Evolutionary conservation across 2,329 filamentous ascomycete species (phyloP).

Genomic region (Triangularia setosa): DNA sequence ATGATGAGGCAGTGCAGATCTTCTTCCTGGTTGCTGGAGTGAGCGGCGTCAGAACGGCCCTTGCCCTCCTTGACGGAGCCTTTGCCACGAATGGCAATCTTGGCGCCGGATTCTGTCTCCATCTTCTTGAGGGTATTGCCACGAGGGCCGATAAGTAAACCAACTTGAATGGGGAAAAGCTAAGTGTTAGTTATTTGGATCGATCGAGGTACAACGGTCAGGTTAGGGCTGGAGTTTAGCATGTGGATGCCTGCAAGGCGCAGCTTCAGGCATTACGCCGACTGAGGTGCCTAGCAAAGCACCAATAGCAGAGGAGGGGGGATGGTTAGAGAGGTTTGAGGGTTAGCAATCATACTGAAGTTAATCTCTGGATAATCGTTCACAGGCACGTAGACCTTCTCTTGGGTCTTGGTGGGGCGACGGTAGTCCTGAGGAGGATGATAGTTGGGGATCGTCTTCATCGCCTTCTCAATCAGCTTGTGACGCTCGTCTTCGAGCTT

Average conservation of each 20-base stretch:
- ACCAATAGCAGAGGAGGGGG: conserved; percentile 36
- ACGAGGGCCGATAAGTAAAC: conserved; percentile 99
- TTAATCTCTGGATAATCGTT: conserved; percentile 99
- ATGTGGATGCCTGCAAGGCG: conserved; percentile 31
- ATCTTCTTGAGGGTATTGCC: conserved; percentile 99
- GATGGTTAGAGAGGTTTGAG: conserved; percentile 75
- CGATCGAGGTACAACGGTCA: conserved; percentile 34
- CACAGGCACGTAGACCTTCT: conserved; percentile 99
- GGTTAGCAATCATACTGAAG: conserved; percentile 99
- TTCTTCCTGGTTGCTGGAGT: conserved; percentile 99
- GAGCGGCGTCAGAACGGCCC: conserved; percentile 95
- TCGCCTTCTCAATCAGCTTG: conserved; percentile 97
- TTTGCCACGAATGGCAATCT: conserved; percentile 99
- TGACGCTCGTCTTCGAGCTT: conserved; percentile 97
- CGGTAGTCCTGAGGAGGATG: conserved; percentile 98
- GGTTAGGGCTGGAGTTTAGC: conserved; percentile 34
- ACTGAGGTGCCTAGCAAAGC: conserved; percentile 42
- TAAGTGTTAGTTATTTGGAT: conserved; percentile 79
- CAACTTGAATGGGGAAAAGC: conserved; percentile 87
- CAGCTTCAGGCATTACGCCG: conserved; percentile 27
- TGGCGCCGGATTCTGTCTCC: conserved; percentile 94
- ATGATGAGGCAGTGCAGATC: conserved; percentile 99
- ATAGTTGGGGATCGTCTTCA: conserved; percentile 99
- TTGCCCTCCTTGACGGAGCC: conserved; percentile 99
- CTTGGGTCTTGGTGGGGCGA: conserved; percentile 98